Evolutionary conservation across 306 rosid species (phyloP).

Genomic region (Luffa aegyptiaca): DNA sequence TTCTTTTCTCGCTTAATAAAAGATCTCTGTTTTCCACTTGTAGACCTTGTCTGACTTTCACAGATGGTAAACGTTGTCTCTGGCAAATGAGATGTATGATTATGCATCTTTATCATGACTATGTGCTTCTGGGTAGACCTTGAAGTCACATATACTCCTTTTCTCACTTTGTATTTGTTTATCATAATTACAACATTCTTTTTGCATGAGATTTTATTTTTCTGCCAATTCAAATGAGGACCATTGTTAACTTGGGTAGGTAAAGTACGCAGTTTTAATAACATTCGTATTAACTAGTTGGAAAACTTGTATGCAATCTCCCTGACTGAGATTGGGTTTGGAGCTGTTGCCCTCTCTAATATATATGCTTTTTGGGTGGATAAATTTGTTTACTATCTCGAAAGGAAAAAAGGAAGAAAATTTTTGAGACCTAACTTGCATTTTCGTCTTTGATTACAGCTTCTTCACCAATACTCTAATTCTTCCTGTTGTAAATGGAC

Average conservation of each 20-base stretch:
- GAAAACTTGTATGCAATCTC: background rate
- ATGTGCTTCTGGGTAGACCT: background rate
- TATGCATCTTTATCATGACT: background rate
- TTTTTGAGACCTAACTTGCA: background rate
- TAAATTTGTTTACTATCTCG: background rate
- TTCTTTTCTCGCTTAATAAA: background rate
- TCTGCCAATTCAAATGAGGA: background rate
- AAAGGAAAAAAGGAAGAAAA: background rate
- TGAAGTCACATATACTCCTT: background rate
- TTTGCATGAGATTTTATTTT: background rate
- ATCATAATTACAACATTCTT: background rate
- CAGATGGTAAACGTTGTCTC: background rate
- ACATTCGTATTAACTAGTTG: background rate
- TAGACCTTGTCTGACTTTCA: background rate
- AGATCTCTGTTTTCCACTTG: background rate
- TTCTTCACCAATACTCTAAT: conserved; percentile 84
- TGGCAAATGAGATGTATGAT: background rate
- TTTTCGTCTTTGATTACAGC: conserved; percentile 29
- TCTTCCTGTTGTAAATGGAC: conserved; percentile 87
- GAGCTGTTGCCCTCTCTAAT: background rate
- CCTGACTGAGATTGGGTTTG: background rate
- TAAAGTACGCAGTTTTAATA: background rate
- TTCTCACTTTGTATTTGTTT: background rate
- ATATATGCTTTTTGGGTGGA: background rate
- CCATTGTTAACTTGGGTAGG: background rate